Conservation (phyloP, 225 moss, liverwort and hornwort genomes). For the Lunularia cruciata region DNA sequence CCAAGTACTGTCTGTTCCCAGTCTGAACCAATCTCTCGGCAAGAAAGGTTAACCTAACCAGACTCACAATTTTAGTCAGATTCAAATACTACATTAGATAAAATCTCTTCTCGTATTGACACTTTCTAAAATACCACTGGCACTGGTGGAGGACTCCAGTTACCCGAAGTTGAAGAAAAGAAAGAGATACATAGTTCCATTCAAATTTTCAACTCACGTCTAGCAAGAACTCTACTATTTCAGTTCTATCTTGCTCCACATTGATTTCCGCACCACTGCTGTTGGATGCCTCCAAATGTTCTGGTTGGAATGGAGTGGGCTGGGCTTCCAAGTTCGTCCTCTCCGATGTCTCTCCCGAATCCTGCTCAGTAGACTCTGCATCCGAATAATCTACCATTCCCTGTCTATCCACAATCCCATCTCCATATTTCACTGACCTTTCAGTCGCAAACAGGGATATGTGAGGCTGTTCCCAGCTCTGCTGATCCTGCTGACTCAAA, state of each 20-base stretch:
- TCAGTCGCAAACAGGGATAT: neutral
- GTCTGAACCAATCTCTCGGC: too few relatives aligned
- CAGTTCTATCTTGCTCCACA: neutral
- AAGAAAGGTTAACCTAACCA: too few relatives aligned
- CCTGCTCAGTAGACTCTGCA: slow-evolving; percentile 15
- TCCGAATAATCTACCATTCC: neutral
- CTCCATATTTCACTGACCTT: neutral
- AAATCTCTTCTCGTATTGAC: neutral
- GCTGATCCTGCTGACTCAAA: neutral
- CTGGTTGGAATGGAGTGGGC: neutral
- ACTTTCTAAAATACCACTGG: neutral
- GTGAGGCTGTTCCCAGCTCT: neutral
- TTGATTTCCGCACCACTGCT: neutral
- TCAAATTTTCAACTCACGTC: neutral
- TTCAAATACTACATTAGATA: neutral
- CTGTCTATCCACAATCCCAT: neutral
- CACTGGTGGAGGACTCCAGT: neutral
- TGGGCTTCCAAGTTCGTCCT: neutral
- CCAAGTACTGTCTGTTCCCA: too few relatives aligned
- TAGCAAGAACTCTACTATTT: neutral
- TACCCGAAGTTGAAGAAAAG: too few relatives aligned
- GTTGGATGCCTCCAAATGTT: neutral
- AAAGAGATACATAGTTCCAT: too few relatives aligned
- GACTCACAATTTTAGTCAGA: too few relatives aligned
- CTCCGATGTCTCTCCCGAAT: neutral